Percentiles rank a stretch among this genome's conserved stretches.
Evolutionary conservation across 306 rosid genomes (phyloP).

Genomic region (Luffa acutangula): DNA sequence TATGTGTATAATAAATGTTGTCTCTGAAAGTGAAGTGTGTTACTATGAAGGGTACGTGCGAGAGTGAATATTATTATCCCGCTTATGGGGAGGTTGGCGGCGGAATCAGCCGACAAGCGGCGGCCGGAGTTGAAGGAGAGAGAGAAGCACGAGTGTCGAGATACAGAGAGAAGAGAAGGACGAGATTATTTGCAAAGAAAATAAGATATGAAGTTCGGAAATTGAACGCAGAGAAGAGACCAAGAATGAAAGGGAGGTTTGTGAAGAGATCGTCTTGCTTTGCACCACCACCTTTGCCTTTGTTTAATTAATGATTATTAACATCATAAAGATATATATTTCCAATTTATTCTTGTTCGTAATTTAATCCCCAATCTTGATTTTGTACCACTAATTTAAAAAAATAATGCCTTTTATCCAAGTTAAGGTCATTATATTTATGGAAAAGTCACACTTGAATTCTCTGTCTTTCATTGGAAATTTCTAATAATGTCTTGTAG

Average conservation of each 20-base stretch:
- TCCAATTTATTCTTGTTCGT: background rate
- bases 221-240: slow-evolving; percentile 94
- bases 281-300: background rate
- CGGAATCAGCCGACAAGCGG: slow-evolving; percentile 28
- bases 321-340: background rate
- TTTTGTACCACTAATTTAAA: slow-evolving; percentile 1
- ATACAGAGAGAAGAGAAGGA: slow-evolving; percentile 81
- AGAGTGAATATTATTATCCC: background rate
- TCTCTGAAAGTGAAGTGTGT: background rate
- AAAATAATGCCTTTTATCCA: background rate
- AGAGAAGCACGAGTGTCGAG: slow-evolving; percentile 90
- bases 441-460: background rate
- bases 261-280: slow-evolving; percentile 53
- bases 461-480: background rate
- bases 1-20: background rate
- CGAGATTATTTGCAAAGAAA: slow-evolving; percentile 80
- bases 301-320: background rate
- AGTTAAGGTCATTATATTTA: background rate
- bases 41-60: background rate
- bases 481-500: background rate
- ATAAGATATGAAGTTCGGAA: slow-evolving; percentile 93
- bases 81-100: background rate
- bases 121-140: slow-evolving; percentile 38
- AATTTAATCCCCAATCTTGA: background rate
- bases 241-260: slow-evolving; percentile 94